Percentiles rank a stretch among this genome's conserved stretches.
Evolutionary conservation across 2,329 filamentous ascomycete genomes (phyloP).

Genomic region (Fusarium cyanostomum): DNA sequence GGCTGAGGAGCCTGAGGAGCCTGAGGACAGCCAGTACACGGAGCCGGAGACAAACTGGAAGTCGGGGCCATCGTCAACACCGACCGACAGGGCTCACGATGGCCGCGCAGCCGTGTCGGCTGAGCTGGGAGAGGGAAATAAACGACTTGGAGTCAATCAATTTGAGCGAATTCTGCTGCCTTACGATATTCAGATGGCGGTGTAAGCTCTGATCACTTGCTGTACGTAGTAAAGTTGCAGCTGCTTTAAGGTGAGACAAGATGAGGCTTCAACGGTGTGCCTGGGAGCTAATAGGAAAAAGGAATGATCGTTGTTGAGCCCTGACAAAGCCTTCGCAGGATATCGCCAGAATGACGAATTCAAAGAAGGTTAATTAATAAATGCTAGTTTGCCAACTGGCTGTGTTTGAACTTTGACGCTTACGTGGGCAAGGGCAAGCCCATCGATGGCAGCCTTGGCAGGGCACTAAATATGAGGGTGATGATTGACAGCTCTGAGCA

Average conservation of each 20-base stretch:
- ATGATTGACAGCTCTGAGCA: background rate
- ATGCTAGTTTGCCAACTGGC: background rate
- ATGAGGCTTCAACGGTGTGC: conserved; percentile 11
- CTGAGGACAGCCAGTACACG: background rate
- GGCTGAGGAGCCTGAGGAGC: conserved; percentile 9
- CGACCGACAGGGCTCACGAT: conserved; percentile 15
- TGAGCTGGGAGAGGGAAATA: background rate
- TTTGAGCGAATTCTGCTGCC: conserved; percentile 11
- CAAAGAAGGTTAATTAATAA: conserved; percentile 5
- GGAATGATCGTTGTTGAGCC: conserved; percentile 11
- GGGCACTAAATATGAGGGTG: conserved; percentile 14
- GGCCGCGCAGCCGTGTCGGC: conserved; percentile 27
- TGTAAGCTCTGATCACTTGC: conserved; percentile 1
- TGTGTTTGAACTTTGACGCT: conserved; percentile 8
- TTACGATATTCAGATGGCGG: conserved; percentile 13
- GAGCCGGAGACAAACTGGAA: background rate
- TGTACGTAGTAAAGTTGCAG: background rate
- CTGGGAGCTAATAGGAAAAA: conserved; percentile 20
- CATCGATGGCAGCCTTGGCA: too few species aligned
- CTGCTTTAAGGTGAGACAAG: conserved; percentile 1
- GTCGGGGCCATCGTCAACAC: conserved; percentile 26
- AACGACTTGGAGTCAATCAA: background rate
- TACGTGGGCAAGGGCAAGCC: conserved; percentile 23
- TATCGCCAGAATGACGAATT: conserved; percentile 6
- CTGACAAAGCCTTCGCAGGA: conserved; percentile 10